Evolutionary conservation across 129 eudicot species (phyloP).

Genomic region (Lactuca sativa): DNA sequence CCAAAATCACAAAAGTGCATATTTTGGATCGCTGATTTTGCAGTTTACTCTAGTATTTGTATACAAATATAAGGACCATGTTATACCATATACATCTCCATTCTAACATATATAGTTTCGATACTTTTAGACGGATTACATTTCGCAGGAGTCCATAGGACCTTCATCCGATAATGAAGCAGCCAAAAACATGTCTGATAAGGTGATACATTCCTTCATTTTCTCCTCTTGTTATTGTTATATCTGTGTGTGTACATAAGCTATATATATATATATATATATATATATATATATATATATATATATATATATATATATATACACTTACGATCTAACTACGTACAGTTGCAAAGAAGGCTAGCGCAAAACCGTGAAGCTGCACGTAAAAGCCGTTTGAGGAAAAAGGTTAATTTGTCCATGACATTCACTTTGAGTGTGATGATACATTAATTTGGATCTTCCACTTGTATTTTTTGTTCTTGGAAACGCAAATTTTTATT

Average conservation of each 20-base stretch:
- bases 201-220: conserved; percentile 45
- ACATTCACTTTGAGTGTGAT: background rate
- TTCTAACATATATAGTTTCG: conserved; percentile 12
- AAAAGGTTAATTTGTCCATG: conserved; percentile 60
- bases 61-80: background rate
- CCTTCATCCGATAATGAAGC: conserved; percentile 49
- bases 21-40: no score
- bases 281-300: no score
- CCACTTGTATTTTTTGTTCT: background rate
- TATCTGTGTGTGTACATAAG: background rate
- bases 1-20: no score
- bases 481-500: no score
- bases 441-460: background rate
- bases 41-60: background rate
- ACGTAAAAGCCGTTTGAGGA: conserved; percentile 77
- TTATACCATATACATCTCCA: background rate
- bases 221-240: background rate
- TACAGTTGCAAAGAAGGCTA: conserved; percentile 80
- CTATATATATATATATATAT: no score
- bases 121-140: conserved; percentile 44
- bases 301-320: background rate
- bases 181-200: conserved; percentile 56
- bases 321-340: background rate
- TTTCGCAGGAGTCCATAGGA: conserved; percentile 52
- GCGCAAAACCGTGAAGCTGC: conserved; percentile 99